Conservation (phyloP, 2,329 filamentous ascomycete genomes). For the Claviceps spartinae region DNA sequence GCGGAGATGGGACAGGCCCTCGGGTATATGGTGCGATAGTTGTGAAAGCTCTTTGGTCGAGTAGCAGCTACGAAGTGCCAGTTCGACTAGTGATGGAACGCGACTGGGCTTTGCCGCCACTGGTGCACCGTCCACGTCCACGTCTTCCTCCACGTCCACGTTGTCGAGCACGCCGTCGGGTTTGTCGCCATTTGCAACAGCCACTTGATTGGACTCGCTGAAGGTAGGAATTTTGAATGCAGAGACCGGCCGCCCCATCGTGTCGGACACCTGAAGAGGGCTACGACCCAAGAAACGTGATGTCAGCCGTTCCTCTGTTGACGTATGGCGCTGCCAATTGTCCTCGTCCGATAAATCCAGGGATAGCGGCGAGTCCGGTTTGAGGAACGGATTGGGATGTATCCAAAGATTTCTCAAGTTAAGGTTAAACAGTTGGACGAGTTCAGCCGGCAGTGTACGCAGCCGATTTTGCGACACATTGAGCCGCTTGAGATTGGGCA, state of each 20-base stretch:
- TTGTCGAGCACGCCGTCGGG: slow-evolving; percentile 6
- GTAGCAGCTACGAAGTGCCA: slow-evolving; percentile 33
- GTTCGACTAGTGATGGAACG: slow-evolving; percentile 38
- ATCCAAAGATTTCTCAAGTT: slow-evolving; percentile 39
- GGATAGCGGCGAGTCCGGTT: slow-evolving; percentile 17
- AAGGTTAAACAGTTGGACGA: slow-evolving; percentile 40
- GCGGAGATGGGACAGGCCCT: slow-evolving; percentile 26
- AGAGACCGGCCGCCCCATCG: slow-evolving; percentile 16
- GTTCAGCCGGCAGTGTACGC: slow-evolving; percentile 46
- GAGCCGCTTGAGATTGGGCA: slow-evolving; percentile 45
- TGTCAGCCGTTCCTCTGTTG: slow-evolving; percentile 10
- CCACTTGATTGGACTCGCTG: slow-evolving; percentile 9
- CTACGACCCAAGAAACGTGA: slow-evolving; percentile 17
- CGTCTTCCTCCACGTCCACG: background rate
- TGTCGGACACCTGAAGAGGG: slow-evolving; percentile 19
- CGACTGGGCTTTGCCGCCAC: slow-evolving; percentile 12
- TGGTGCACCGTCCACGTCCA: background rate
- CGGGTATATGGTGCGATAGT: slow-evolving; percentile 29
- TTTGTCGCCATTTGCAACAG: slow-evolving; percentile 9
- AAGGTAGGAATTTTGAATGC: slow-evolving; percentile 16
- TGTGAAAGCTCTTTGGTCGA: slow-evolving; percentile 27
- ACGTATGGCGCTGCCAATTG: background rate
- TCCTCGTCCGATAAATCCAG: slow-evolving; percentile 4
- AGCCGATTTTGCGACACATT: slow-evolving; percentile 54
- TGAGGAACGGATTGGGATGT: slow-evolving; percentile 50